phyloP scores from a whole-genome alignment of 1,284 basidiomycete species.

The Malassezia cuniculi region DNA sequence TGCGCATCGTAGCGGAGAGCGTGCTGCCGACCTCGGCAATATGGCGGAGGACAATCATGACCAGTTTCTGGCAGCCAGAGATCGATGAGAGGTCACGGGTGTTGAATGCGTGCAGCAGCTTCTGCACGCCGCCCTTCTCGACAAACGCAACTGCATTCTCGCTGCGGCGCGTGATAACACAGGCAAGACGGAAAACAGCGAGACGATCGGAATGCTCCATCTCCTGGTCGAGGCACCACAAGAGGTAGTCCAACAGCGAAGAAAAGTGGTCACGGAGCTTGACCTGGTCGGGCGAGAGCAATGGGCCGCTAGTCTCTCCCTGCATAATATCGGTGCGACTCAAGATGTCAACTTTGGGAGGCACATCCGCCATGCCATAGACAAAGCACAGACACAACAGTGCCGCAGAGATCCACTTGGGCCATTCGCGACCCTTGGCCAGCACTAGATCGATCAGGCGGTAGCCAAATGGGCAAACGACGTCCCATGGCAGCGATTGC shows the following conservation, averaged over 20 bases:
- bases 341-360: too few species aligned
- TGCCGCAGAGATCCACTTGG: constrained; percentile 4
- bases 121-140: constrained; percentile 20
- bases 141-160: constrained; percentile 19
- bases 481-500: not conserved
- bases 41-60: constrained; percentile 77
- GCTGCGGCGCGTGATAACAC: constrained; percentile 27
- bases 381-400: constrained; percentile 1
- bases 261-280: constrained; percentile 13
- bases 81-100: constrained; percentile 19
- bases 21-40: constrained; percentile 64
- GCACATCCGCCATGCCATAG: constrained; percentile 1
- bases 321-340: too few species aligned
- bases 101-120: constrained; percentile 31
- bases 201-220: constrained; percentile 26
- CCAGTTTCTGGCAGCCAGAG: constrained; percentile 60
- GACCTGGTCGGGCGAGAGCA: constrained; percentile 10
- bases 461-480: not conserved
- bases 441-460: not conserved
- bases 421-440: not conserved
- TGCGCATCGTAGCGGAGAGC: constrained; percentile 62
- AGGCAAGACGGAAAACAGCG: constrained; percentile 32
- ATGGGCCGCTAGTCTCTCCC: too few species aligned
- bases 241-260: constrained; percentile 18
- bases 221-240: constrained; percentile 43